Evolutionary conservation across 495 filamentous ascomycete species (phyloP).

Genomic region (Lepidopterella palustris): DNA sequence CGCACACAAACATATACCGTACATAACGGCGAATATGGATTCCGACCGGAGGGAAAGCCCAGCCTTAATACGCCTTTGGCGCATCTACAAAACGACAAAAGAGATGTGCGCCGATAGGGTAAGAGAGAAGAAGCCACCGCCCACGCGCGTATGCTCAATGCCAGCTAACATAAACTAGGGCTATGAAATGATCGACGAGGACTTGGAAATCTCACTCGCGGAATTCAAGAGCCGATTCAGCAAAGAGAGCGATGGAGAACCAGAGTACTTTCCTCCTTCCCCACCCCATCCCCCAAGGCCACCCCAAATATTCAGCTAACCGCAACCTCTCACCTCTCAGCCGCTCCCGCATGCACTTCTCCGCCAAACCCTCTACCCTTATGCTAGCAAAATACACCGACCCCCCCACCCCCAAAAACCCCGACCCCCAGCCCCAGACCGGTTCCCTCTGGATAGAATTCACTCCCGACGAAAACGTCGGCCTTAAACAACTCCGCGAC

Average conservation of each 20-base stretch:
- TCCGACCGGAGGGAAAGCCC: constrained; percentile 16
- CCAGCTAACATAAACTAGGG: constrained; percentile 49
- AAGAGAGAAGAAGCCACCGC: background rate
- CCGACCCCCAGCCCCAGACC: constrained; percentile 54
- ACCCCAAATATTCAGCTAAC: background rate
- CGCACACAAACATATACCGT: background rate
- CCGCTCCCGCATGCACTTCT: constrained; percentile 77
- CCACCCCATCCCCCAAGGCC: background rate
- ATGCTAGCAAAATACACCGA: constrained; percentile 82
- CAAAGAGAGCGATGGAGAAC: constrained; percentile 55
- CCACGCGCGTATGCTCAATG: constrained; percentile 3
- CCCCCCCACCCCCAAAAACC: constrained; percentile 55
- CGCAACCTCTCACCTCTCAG: constrained; percentile 40
- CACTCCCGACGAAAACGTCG: constrained; percentile 65
- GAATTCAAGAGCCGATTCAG: constrained; percentile 64
- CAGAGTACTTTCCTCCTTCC: constrained; percentile 58
- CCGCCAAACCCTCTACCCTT: constrained; percentile 66
- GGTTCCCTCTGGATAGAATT: constrained; percentile 94
- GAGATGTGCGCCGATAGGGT: constrained; percentile 39
- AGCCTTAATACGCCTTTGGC: constrained; percentile 28
- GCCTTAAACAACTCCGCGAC: constrained; percentile 81
- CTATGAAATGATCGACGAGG: constrained; percentile 84
- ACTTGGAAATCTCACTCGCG: constrained; percentile 72
- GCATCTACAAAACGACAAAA: constrained; percentile 33
- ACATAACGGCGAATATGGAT: constrained; percentile 9